Conservation (phyloP, 148 eudicot genomes). For the Suaeda aralocaspica region DNA sequence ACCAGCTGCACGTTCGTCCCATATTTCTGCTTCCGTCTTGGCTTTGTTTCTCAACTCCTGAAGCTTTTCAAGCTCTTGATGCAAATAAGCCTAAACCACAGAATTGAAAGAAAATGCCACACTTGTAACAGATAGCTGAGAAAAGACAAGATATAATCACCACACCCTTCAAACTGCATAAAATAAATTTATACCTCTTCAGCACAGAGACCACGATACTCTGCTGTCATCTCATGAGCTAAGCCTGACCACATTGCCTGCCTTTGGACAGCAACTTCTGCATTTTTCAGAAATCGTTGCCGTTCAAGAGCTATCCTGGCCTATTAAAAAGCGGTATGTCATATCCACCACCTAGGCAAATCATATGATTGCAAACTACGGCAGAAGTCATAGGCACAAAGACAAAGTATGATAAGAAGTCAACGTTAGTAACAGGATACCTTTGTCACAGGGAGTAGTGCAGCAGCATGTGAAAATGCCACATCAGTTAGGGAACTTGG, state of each 20-base stretch:
- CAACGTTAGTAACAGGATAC: slow-evolving; percentile 28
- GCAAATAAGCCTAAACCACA: slow-evolving; percentile 77
- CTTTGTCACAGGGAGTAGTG: slow-evolving; percentile 96
- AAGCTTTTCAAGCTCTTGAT: slow-evolving; percentile 94
- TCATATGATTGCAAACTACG: neutral
- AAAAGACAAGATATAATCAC: no score
- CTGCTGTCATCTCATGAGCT: slow-evolving; percentile 99
- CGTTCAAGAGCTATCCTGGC: slow-evolving; percentile 98
- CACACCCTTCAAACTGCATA: no score
- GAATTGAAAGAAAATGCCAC: slow-evolving; percentile 1
- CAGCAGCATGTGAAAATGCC: slow-evolving; percentile 97
- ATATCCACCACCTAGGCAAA: slow-evolving; percentile 2
- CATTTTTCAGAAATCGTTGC: slow-evolving; percentile 77
- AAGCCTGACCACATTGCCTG: slow-evolving; percentile 97
- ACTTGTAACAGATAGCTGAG: no score
- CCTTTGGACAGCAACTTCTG: slow-evolving; percentile 89
- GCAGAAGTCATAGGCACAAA: slow-evolving; percentile 5
- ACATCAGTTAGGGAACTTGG: slow-evolving; percentile 97
- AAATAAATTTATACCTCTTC: slow-evolving; percentile 89
- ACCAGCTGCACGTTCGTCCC: slow-evolving; percentile 97
- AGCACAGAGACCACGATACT: slow-evolving; percentile 97
- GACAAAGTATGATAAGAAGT: neutral
- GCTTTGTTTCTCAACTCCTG: slow-evolving; percentile 96
- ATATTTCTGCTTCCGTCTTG: slow-evolving; percentile 85
- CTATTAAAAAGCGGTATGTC: slow-evolving; percentile 31